A percentile compares a stretch with the other conserved stretches of the same genome.
These are phyloP conservation scores for Paecilomyces dactylethromorphus DNA, from an alignment of 2,329 filamentous ascomycete species.

Conservation along the genomic window DNA sequence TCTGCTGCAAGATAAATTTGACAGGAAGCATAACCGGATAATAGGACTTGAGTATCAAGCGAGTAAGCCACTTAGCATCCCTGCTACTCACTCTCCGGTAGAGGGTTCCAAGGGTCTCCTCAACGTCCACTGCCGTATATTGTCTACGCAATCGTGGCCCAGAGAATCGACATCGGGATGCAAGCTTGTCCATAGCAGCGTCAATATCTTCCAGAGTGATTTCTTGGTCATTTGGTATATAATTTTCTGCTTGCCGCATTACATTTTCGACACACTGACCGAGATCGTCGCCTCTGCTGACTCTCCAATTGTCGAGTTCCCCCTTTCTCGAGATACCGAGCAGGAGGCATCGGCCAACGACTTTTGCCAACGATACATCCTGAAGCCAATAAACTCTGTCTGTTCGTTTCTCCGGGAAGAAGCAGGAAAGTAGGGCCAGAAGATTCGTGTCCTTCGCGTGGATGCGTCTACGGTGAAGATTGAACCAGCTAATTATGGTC, in stretches of 20 bases:
- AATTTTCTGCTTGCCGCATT: conserved; percentile 52
- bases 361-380: conserved; percentile 52
- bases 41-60: conserved; percentile 71
- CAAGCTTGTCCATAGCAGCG: conserved; percentile 55
- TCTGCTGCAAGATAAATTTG: conserved; percentile 49
- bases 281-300: conserved; percentile 58
- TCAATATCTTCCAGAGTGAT: conserved; percentile 72
- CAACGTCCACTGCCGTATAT: conserved; percentile 32
- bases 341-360: conserved; percentile 61
- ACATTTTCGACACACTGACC: conserved; percentile 64
- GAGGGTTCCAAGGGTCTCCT: conserved; percentile 47
- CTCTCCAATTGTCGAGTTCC: conserved; percentile 58
- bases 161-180: conserved; percentile 64
- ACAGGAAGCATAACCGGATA: conserved; percentile 60
- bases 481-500: conserved; percentile 63
- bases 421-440: conserved; percentile 63
- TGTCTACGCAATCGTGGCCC: conserved; percentile 52
- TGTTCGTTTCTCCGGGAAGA: conserved; percentile 68
- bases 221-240: conserved; percentile 26
- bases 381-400: conserved; percentile 74
- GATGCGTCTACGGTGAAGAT: conserved; percentile 52
- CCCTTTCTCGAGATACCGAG: conserved; percentile 56
- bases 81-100: conserved; percentile 56
- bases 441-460: conserved; percentile 51
- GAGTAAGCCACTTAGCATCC: conserved; percentile 82